phyloP scores from a whole-genome alignment of 345 rosid species.

The Noccaea bulbosa region DNA sequence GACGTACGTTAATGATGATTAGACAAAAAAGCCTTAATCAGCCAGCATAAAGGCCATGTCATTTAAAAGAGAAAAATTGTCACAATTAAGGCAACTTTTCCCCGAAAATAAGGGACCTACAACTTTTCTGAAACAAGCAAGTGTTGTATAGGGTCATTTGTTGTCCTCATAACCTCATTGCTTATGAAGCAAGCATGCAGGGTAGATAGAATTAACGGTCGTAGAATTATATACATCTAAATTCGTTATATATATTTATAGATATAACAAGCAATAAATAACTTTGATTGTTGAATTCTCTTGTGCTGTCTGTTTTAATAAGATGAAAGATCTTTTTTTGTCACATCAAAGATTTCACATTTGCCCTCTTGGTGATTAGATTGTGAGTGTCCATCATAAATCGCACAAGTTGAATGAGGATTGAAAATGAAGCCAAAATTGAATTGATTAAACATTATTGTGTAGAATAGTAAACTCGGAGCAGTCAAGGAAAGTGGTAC shows the following conservation, averaged over 20 bases:
- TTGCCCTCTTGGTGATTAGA: neutral
- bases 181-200: slow-evolving; percentile 6
- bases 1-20: neutral
- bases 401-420: slow-evolving; percentile 1
- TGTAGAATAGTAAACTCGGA: slow-evolving; percentile 25
- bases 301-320: too few species aligned
- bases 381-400: neutral
- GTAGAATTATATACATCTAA: neutral
- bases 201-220: slow-evolving; percentile 13
- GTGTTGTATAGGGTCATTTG: neutral
- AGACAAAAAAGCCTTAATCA: neutral
- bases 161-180: slow-evolving; percentile 14
- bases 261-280: too few species aligned
- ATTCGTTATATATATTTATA: too few species aligned
- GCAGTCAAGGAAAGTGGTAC: slow-evolving; percentile 37
- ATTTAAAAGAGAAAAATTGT: neutral
- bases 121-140: neutral
- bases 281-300: too few species aligned
- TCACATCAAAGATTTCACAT: neutral
- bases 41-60: neutral
- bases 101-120: neutral
- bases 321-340: too few species aligned
- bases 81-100: neutral
- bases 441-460: slow-evolving; percentile 5
- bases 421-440: neutral